Conservation (phyloP, 1,139 yeast genomes). For the Pichia sp. region DNA sequence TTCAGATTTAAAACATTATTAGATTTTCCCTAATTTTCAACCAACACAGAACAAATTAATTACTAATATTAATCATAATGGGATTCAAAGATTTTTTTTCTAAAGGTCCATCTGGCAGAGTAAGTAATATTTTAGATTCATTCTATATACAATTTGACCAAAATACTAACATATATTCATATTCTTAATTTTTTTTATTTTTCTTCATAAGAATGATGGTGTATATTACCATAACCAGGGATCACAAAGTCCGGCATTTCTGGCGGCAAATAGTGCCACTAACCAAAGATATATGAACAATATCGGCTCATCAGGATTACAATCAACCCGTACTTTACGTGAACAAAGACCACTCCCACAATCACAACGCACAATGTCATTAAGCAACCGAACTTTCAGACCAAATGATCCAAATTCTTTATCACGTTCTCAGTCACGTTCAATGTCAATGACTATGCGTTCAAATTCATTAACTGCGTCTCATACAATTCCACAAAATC, state of each 20-base stretch:
- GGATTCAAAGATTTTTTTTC: constrained; percentile 24
- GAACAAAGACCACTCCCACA: constrained; percentile 7
- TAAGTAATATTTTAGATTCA: constrained; percentile 9
- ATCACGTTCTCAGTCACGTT: constrained; percentile 13
- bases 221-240: constrained; percentile 5
- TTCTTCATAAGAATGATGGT: constrained; percentile 1
- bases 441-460: constrained; percentile 26
- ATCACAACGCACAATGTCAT: constrained; percentile 23
- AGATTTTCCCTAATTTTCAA: too few relatives aligned
- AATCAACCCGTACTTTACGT: constrained; percentile 3
- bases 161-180: constrained; percentile 3
- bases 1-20: too few relatives aligned
- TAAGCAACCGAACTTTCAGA: constrained; percentile 18
- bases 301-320: constrained; percentile 9
- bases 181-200: not conserved
- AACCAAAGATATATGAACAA: constrained; percentile 10
- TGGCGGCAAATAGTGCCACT: constrained; percentile 12
- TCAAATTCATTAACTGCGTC: constrained; percentile 6
- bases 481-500: not conserved
- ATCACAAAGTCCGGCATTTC: constrained; percentile 2
- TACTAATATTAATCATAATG: constrained; percentile 10
- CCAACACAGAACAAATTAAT: too few relatives aligned
- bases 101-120: constrained; percentile 22
- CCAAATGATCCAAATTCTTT: constrained; percentile 3
- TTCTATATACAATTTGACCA: not conserved